Evolutionary conservation across 139 green algal species (phyloP).

Genomic region (Chlorella vulgaris): DNA sequence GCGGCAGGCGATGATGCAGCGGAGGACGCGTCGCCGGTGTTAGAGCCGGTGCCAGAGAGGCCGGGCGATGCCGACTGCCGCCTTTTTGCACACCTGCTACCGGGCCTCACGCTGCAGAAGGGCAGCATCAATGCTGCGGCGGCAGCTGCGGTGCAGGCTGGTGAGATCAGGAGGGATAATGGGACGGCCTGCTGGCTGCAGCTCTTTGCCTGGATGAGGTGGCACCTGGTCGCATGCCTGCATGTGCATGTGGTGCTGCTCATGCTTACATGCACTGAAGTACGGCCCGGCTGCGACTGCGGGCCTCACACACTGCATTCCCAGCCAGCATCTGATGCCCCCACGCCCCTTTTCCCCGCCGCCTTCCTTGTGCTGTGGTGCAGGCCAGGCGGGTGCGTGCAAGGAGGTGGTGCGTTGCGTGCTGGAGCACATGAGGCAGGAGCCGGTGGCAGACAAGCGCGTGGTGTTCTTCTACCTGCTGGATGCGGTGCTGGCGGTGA

Average conservation of each 20-base stretch:
- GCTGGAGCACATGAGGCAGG: conserved; percentile 14
- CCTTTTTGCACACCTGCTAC: conserved; percentile 21
- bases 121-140: conserved; percentile 20
- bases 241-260: no score
- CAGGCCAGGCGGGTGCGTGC: conserved; percentile 19
- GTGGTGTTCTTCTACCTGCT: conserved; percentile 29
- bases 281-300: background rate
- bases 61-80: background rate
- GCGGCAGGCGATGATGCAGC: background rate
- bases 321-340: no score
- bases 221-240: background rate
- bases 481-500: conserved; percentile 27
- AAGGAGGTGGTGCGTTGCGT: conserved; percentile 25
- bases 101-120: background rate
- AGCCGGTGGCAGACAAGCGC: background rate
- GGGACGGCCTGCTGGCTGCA: no score
- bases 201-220: no score
- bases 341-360: background rate
- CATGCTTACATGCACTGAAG: no score
- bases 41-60: background rate
- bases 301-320: no score
- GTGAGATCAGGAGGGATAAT: background rate
- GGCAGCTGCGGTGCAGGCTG: background rate
- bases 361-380: no score
- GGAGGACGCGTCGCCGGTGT: background rate